Conservation (phyloP, 2,329 filamentous ascomycete species). For the Phymatotrichopsis omnivora region DNA sequence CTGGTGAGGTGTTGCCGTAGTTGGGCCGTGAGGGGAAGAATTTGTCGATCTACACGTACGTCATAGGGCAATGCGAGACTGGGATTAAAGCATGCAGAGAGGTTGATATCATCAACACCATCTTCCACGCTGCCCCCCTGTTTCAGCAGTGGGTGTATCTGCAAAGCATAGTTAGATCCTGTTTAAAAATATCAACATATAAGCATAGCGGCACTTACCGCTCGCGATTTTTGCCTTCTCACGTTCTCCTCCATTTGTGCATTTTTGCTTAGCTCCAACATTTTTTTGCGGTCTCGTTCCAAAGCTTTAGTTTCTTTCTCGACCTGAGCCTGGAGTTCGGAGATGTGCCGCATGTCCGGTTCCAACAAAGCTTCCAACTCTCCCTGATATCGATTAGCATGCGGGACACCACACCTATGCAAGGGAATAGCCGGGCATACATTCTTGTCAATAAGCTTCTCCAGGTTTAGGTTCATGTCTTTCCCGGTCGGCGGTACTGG, state of each 20-base stretch:
- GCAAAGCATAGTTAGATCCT: neutral
- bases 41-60: conserved; percentile 19
- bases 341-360: conserved; percentile 28
- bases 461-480: conserved; percentile 27
- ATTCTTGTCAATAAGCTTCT: conserved; percentile 29
- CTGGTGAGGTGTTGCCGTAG: conserved; percentile 23
- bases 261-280: conserved; percentile 27
- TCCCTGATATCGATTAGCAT: conserved; percentile 7
- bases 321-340: conserved; percentile 27
- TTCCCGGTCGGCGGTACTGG: conserved; percentile 29
- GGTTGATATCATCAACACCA: conserved; percentile 18
- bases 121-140: conserved; percentile 11
- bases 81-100: conserved; percentile 19
- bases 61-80: conserved; percentile 20
- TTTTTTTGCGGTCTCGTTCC: conserved; percentile 24
- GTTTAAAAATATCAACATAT: neutral
- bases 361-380: conserved; percentile 27
- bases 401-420: neutral
- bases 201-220: conserved; percentile 15
- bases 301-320: conserved; percentile 25
- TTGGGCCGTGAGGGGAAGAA: conserved; percentile 16
- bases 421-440: conserved; percentile 6
- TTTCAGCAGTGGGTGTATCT: conserved; percentile 22
- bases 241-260: conserved; percentile 27
- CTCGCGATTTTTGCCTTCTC: conserved; percentile 26